Conservation (phyloP, 306 rosid species). For the Trifolium dubium region DNA sequence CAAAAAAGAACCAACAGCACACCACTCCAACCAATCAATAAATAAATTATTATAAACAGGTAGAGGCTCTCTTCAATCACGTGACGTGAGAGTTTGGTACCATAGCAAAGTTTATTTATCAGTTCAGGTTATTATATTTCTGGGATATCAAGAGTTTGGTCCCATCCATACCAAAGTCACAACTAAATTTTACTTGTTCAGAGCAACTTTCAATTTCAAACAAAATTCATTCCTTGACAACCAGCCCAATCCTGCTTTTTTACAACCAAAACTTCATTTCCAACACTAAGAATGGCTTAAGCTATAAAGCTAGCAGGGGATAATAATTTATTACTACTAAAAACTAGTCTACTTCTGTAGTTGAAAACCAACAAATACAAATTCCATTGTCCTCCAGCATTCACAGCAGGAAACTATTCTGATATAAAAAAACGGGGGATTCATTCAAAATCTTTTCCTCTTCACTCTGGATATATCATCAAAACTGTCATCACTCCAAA, state of each 20-base stretch:
- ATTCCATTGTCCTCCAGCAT: conserved; percentile 21
- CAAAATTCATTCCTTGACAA: conserved; percentile 17
- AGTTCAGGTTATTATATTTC: too few relatives aligned
- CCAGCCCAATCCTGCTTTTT: conserved; percentile 17
- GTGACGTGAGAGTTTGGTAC: background rate
- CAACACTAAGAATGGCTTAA: conserved; percentile 26
- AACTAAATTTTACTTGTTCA: conserved; percentile 14
- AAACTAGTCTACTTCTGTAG: conserved; percentile 42
- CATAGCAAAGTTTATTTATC: too few relatives aligned
- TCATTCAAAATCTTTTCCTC: conserved; percentile 72
- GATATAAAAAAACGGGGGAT: background rate
- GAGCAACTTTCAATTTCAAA: conserved; percentile 28
- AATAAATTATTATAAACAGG: too few relatives aligned
- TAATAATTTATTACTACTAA: conserved; percentile 34
- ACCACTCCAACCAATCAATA: too few relatives aligned
- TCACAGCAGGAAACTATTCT: conserved; percentile 23
- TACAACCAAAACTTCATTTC: conserved; percentile 31
- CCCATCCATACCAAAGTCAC: background rate
- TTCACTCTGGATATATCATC: conserved; percentile 71
- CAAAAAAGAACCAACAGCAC: too few relatives aligned
- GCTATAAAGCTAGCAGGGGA: conserved; percentile 21
- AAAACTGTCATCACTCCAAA: conserved; percentile 72
- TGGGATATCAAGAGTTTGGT: too few relatives aligned
- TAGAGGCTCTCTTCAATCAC: too few relatives aligned
- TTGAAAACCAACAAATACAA: conserved; percentile 39